Percentiles rank a stretch among this genome's conserved stretches.
These are phyloP conservation scores for Termitomyces heimii DNA, from an alignment of 768 basidiomycete genomes.

Conservation along the genomic window DNA sequence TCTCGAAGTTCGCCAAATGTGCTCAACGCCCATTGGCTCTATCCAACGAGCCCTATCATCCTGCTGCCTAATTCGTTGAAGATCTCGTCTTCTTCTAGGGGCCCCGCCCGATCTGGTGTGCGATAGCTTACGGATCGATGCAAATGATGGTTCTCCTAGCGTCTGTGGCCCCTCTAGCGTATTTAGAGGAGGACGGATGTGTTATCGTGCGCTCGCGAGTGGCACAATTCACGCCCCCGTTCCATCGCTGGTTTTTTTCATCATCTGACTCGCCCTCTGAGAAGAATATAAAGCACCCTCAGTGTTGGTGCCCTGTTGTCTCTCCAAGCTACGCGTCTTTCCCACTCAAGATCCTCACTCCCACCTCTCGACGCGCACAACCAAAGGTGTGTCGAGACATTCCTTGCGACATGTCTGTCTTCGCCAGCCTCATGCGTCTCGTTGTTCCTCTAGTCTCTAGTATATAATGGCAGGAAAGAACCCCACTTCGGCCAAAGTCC, in stretches of 20 bases:
- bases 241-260: neutral
- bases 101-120: neutral
- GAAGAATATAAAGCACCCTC: slow-evolving; percentile 4
- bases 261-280: neutral
- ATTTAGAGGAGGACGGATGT: neutral
- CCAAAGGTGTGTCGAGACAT: neutral
- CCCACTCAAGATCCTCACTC: too few relatives aligned
- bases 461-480: slow-evolving; percentile 6
- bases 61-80: neutral
- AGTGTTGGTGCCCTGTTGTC: neutral
- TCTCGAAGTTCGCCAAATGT: slow-evolving; percentile 4
- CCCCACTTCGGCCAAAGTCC: slow-evolving; percentile 6
- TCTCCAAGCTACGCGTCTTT: neutral
- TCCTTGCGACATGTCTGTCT: neutral
- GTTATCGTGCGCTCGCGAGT: slow-evolving; percentile 4
- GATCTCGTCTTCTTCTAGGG: neutral
- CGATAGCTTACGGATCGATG: neutral
- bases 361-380: neutral
- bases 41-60: neutral
- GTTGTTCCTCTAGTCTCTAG: too few relatives aligned
- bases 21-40: slow-evolving; percentile 8
- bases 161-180: neutral
- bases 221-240: slow-evolving; percentile 13
- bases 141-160: neutral
- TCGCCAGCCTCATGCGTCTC: neutral